Evolutionary conservation across 495 filamentous ascomycete genomes (phyloP).

Genomic region (Penicillium alfredii): DNA sequence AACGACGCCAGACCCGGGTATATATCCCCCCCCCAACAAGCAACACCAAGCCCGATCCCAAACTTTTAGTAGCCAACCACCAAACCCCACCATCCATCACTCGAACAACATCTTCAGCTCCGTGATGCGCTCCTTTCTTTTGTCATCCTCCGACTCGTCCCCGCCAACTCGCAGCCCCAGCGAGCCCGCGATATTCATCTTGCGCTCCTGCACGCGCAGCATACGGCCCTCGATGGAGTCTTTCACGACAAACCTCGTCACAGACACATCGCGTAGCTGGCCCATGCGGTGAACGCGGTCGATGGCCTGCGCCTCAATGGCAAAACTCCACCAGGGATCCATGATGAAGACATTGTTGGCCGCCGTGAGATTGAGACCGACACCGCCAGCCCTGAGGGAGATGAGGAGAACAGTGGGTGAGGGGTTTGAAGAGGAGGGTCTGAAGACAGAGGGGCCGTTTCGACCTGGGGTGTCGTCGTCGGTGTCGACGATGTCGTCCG

Average conservation of each 20-base stretch:
- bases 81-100: slow-evolving; percentile 32
- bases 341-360: slow-evolving; percentile 93
- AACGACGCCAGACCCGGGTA: too few species aligned
- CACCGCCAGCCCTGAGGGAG: slow-evolving; percentile 84
- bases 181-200: slow-evolving; percentile 79
- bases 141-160: slow-evolving; percentile 79
- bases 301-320: slow-evolving; percentile 94
- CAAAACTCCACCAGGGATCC: slow-evolving; percentile 99
- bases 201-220: slow-evolving; percentile 88
- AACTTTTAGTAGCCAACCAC: too few species aligned
- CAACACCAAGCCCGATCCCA: too few species aligned
- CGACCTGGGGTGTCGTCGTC: slow-evolving; percentile 15
- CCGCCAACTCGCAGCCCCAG: slow-evolving; percentile 68
- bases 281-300: slow-evolving; percentile 99
- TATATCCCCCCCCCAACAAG: too few species aligned
- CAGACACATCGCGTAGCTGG: slow-evolving; percentile 77
- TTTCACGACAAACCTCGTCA: slow-evolving; percentile 80
- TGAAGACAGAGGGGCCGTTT: slow-evolving; percentile 11
- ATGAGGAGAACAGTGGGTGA: slow-evolving; percentile 60
- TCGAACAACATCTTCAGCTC: slow-evolving; percentile 91
- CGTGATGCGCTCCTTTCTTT: slow-evolving; percentile 81
- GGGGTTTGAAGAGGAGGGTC: slow-evolving; percentile 23
- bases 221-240: slow-evolving; percentile 93
- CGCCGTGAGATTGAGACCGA: slow-evolving; percentile 85
- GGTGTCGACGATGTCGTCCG: slow-evolving; percentile 30